Conservation (phyloP, 2,329 filamentous ascomycete species). For the Botryotinia convoluta region DNA sequence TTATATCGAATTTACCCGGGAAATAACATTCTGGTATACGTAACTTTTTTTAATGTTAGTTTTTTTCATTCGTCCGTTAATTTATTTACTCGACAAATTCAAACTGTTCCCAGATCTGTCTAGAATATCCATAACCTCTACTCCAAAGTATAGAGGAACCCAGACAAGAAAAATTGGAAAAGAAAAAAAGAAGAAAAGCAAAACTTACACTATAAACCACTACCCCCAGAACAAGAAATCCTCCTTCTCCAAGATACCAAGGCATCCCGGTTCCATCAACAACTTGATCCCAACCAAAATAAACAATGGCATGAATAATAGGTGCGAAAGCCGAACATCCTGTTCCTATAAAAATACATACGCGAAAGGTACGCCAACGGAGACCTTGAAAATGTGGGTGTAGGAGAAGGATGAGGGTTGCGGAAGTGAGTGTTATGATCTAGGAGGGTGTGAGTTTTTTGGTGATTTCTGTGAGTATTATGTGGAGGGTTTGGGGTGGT, state of each 20-base stretch:
- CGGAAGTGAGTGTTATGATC: constrained; percentile 1
- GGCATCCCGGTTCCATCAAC: constrained; percentile 22
- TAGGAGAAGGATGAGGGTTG: constrained; percentile 2
- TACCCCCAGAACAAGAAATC: constrained; percentile 21
- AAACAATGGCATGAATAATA: constrained; percentile 14
- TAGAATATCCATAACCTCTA: too few species aligned
- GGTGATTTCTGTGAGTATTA: fast-evolving
- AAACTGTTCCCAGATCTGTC: too few species aligned
- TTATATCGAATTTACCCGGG: constrained; percentile 31
- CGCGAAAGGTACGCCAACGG: constrained; percentile 10
- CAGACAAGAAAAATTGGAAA: background rate
- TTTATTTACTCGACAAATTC: background rate
- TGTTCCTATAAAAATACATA: constrained; percentile 10
- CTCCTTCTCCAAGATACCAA: constrained; percentile 28
- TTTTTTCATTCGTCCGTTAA: background rate
- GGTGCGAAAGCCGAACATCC: constrained; percentile 9
- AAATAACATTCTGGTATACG: constrained; percentile 26
- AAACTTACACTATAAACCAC: constrained; percentile 19
- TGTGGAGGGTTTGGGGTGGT: background rate
- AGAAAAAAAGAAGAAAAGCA: background rate
- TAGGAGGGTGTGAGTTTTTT: background rate
- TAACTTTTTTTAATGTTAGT: constrained; percentile 5
- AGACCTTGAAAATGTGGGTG: constrained; percentile 17
- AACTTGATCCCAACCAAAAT: constrained; percentile 15
- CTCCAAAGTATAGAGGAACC: background rate